A percentile compares a stretch with the other conserved stretches of the same genome.
phyloP scores from a whole-genome alignment of 805 yeast genomes.

The Suhomyces tanzawaensis region DNA sequence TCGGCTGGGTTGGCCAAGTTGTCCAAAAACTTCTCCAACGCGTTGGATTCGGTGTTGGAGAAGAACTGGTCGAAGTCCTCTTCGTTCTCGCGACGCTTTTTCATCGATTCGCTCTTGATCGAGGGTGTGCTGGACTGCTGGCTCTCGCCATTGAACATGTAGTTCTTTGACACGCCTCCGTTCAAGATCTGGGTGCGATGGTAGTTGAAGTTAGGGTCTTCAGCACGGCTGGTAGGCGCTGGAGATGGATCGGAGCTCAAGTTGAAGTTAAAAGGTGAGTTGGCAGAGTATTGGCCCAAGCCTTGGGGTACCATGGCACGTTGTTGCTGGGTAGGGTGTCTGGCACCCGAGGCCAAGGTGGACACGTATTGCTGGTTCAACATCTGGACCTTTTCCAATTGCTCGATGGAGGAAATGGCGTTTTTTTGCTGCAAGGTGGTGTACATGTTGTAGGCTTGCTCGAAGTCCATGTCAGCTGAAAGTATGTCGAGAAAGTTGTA shows the following conservation, averaged over 20 bases:
- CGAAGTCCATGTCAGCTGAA: constrained; percentile 43
- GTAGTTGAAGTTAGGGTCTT: constrained; percentile 3
- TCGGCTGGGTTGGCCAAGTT: constrained; percentile 30
- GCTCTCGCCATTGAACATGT: neutral
- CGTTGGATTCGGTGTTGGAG: constrained; percentile 35
- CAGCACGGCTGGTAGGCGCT: neutral
- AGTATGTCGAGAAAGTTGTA: constrained; percentile 26
- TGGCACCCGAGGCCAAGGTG: neutral
- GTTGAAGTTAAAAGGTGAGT: constrained; percentile 6
- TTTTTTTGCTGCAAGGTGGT: constrained; percentile 35
- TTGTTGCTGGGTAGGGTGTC: neutral
- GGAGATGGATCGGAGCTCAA: constrained; percentile 1
- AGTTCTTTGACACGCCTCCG: constrained; percentile 2
- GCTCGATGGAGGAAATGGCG: constrained; percentile 34
- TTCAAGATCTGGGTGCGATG: constrained; percentile 6
- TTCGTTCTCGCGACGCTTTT: constrained; percentile 2
- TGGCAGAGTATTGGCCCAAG: constrained; percentile 5
- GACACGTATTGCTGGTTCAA: constrained; percentile 22
- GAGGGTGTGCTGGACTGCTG: neutral
- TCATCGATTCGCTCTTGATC: neutral
- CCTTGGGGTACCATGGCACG: constrained; percentile 2
- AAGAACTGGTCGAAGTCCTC: constrained; percentile 37
- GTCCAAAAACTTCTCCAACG: constrained; percentile 41
- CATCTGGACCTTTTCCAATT: constrained; percentile 37
- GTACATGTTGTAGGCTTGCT: constrained; percentile 44